Base-by-base conservation (phyloP, 1,284 basidiomycete species). In the Naganishia liquefaciens region DNA sequence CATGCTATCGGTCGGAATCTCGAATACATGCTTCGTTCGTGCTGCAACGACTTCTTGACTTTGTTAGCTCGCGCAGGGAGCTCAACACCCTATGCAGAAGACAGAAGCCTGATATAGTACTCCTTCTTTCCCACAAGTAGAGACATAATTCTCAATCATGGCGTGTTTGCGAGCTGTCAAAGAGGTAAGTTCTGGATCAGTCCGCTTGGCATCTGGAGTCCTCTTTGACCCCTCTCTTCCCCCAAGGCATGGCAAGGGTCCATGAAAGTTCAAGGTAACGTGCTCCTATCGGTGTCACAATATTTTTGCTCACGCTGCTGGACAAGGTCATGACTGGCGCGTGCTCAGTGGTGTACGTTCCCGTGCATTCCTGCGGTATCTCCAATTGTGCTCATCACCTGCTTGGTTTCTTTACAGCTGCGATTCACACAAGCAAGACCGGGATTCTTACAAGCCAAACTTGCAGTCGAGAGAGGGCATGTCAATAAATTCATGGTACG, bases 401-500 rank as follows among this genome's bases (percentile, higher is more conserved):
- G n/a, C 15, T 66, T 17, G 33, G 23, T 33, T 17, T n/a, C 15
- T n/a, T 25, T 44, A 11, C 67, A 68, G 77, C 73, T 69, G 53
- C 68, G 58, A 42, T 66, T 73, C 21, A 70, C 62, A 50, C 49
- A 66, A 49, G 72, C 72, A 1, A 43, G 64, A 13, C 78, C 78
- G 5, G 76, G 76, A n/a, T 72, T 73, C 27, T 69, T 78, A 7
- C 65, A 70, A 65, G 74, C 77, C 6, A 68, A 69, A 23, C 63
- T 79, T 33, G 70, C 58, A 27, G 72, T 79, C 28, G 75, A 75
- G 42, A 65, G 64, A 49, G 69, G 73, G 54, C 77, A 79, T 70
- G 62, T 79, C 49, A 78, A 79, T 70, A 79, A 78, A 62, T 77
- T 78, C 65, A 75, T 76, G 57, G 77, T 75, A 33, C 27, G 73